Evolutionary conservation across 2,329 filamentous ascomycete genomes (phyloP), one percentile per base, ranked within the genome.

Genomic region (Pseudovirgaria hyperparasitica): DNA sequence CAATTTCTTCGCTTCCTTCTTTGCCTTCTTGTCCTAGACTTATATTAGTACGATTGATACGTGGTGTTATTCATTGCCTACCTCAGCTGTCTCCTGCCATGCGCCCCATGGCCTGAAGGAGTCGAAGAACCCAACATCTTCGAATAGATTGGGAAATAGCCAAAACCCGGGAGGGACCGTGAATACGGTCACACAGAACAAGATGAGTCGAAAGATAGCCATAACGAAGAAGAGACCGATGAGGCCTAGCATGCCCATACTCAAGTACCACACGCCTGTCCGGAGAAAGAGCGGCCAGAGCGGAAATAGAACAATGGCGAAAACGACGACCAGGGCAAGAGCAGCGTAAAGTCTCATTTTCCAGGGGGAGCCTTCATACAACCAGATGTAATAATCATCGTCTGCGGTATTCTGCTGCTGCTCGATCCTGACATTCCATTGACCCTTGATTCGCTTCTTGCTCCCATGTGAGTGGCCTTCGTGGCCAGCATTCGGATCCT

Each of bases 121-220:
- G 52, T 98, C 90, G 56, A 98, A 79, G 61, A 98, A 96, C 6
- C 87, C 92, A 16, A 98, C 90, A 50, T 98, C 90, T 54, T 98
- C 90, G 63, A 94, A 98, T 12, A 98, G 62, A 50, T 98, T 98
- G 25, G 90, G 90, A 60, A 87, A 98, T 23, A 98, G 67, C 90
- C 90, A 98, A n/a, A 98, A 66, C 44, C 90, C 90, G 3, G 90
- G 90, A 4, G 86, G 63, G 1, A 73, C 66, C 10, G 69, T 66
- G 48, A 96, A 92, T 57, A 92, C 85, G 13, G 90, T 96, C 51
- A 92, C 59, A 50, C 82, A 78, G 63, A 98, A 98, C 16, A 98
- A 65, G 34, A 98, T 92, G 30, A 96, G 69, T 33, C 90, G 76
- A 70, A 98, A 85, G 48, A 98, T 92, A 5, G 87, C 81, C 90